These are phyloP conservation scores for Geosmithia flava DNA, from an alignment of 2,329 filamentous ascomycete genomes.

Conservation along the genomic window DNA sequence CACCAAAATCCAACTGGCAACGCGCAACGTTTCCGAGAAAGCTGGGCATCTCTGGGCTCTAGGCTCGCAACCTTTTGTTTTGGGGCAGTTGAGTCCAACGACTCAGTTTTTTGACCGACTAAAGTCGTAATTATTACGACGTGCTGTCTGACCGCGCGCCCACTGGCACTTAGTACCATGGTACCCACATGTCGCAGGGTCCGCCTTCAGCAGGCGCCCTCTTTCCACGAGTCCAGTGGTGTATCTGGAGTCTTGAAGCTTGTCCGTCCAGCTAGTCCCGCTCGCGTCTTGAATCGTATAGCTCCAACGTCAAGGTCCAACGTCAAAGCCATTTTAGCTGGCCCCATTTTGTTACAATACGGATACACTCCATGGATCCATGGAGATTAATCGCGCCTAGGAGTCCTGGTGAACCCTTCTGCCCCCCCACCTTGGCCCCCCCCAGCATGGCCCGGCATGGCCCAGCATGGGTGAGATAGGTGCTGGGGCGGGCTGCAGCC, in stretches of 20 bases:
- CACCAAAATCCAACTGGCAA: too few relatives aligned
- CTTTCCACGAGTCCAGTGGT: background rate
- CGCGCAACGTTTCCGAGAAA: too few relatives aligned
- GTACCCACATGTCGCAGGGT: background rate
- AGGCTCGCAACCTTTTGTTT: too few relatives aligned
- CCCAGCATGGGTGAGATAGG: background rate
- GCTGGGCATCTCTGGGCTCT: too few relatives aligned
- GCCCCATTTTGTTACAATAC: background rate
- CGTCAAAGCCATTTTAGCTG: background rate
- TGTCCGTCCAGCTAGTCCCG: too few relatives aligned
- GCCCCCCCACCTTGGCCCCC: background rate
- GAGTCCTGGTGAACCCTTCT: background rate
- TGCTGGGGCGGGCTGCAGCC: background rate
- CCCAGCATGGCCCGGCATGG: background rate
- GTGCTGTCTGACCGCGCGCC: background rate
- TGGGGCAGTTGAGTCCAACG: too few relatives aligned
- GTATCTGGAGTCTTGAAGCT: too few relatives aligned
- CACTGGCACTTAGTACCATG: too few relatives aligned
- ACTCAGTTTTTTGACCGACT: background rate
- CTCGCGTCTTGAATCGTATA: background rate
- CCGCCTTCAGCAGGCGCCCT: background rate
- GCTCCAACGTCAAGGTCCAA: background rate
- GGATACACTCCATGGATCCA: background rate
- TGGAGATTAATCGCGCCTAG: background rate
- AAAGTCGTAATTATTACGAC: background rate